Percentiles rank a stretch among this genome's conserved stretches.
Conservation (phyloP, 2,329 filamentous ascomycete genomes). For the Hypoxylon sp. region DNA sequence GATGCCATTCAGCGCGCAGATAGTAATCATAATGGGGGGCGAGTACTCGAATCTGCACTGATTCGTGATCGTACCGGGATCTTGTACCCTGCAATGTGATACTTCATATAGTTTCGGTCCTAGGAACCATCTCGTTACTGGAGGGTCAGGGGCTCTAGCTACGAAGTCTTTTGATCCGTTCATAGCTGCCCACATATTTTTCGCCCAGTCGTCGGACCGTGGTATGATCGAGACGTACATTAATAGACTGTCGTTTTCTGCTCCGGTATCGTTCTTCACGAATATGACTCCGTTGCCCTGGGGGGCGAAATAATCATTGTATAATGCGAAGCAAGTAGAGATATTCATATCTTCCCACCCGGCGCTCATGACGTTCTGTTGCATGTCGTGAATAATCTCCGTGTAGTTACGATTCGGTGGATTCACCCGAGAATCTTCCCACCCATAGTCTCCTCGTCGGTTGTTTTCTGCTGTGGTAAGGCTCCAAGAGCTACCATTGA, state of each 20-base stretch:
- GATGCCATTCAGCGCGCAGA: constrained; percentile 45
- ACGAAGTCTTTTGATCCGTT: constrained; percentile 41
- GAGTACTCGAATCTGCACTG: constrained; percentile 50
- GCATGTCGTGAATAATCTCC: constrained; percentile 38
- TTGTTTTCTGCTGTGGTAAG: constrained; percentile 27
- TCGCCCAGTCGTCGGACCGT: constrained; percentile 46
- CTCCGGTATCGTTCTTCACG: constrained; percentile 41
- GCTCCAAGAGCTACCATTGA: constrained; percentile 26
- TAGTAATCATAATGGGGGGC: constrained; percentile 42
- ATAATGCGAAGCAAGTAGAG: constrained; percentile 43
- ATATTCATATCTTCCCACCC: constrained; percentile 28
- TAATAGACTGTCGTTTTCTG: constrained; percentile 43
- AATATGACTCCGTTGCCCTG: constrained; percentile 47
- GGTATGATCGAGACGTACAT: constrained; percentile 46
- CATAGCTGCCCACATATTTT: constrained; percentile 51
- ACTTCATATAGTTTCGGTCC: constrained; percentile 47
- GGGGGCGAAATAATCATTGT: constrained; percentile 45
- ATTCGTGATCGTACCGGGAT: constrained; percentile 18
- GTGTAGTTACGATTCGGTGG: constrained; percentile 36
- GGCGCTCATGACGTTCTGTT: constrained; percentile 6
- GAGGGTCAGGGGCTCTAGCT: constrained; percentile 8
- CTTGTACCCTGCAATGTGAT: constrained; percentile 46
- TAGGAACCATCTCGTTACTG: constrained; percentile 46
- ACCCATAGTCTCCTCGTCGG: constrained; percentile 15
- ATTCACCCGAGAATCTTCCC: constrained; percentile 28